Evolutionary conservation across 148 eudicot species (phyloP), one percentile per base, ranked within the genome.

Genomic region (Cornus florida): DNA sequence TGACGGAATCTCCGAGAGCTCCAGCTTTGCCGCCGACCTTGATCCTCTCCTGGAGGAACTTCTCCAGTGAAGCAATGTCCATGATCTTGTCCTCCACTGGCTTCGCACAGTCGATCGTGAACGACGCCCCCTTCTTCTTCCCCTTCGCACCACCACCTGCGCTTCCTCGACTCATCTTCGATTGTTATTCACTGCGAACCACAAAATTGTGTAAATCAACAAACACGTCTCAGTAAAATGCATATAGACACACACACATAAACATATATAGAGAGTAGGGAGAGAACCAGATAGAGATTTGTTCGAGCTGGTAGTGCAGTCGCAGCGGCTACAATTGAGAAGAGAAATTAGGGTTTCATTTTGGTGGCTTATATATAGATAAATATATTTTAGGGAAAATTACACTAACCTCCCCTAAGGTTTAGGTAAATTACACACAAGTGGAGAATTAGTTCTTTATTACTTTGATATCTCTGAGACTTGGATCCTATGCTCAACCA

Each of bases 11-110:
- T 3, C 81, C 85, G 16, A 82, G 81, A 10, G 81, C 81, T 7
- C 85, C 78, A 48, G 78, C 69, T 53, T 82, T 82, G 16, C 78
- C 81, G 59, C 74, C 85, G 66, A 82, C 81, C 81, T 82, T 82
- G 65, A 82, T 82, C 53, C 81, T 70, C 70, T 82, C 85, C 78
- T 82, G 81, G 53, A 82, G 69, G 59, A 78, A 82, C 78, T 82
- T 78, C 68, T 82, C 85, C 24, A 78, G 71, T 11, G 85, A 82
- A 38, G 85, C 85, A 64, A 82, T 82, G 48, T 82, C 84, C 84
- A 82, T 82, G 73, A 82, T 82, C 70, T 77, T 82, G 23, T 82
- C 81, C 77, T 82, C 81, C 31, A 74, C 81, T 62, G 78, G 78
- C 78, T 82, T 82, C 53, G 48, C 74, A 48, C 81, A 82, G 41